Evolutionary conservation across 208 protist species (phyloP).

Genomic region (Trypanosomatidae sp.): DNA sequence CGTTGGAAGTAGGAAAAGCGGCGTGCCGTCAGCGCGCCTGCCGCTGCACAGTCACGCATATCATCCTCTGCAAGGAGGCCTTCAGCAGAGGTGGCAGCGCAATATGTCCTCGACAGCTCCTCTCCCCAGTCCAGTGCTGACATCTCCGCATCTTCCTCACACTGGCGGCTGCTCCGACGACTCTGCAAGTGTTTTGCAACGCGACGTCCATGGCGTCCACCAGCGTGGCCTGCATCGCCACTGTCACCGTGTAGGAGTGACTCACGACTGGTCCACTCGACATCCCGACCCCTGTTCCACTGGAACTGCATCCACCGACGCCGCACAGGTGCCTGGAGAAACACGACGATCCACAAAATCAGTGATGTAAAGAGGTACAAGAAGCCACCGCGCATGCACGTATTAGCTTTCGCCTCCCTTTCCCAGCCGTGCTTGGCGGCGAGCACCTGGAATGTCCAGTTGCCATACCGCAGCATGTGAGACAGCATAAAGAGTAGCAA

Average conservation of each 20-base stretch:
- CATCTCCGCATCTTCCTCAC: slow-evolving; percentile 19
- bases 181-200: neutral
- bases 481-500: slow-evolving; percentile 42
- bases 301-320: slow-evolving; percentile 18
- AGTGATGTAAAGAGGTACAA: slow-evolving; percentile 50
- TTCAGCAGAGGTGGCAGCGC: neutral
- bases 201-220: neutral
- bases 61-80: neutral
- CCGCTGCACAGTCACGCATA: neutral
- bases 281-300: slow-evolving; percentile 4
- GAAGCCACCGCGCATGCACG: slow-evolving; percentile 48
- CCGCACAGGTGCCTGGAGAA: slow-evolving; percentile 13
- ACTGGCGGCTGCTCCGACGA: neutral
- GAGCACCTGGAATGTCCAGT: slow-evolving; percentile 73
- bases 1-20: slow-evolving; percentile 9
- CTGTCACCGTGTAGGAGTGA: neutral
- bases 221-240: neutral
- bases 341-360: slow-evolving; percentile 24
- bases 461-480: slow-evolving; percentile 36
- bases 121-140: slow-evolving; percentile 17
- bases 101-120: neutral
- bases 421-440: slow-evolving; percentile 66
- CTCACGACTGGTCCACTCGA: slow-evolving; percentile 4
- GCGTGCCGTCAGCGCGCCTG: neutral
- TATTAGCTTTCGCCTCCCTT: slow-evolving; percentile 38